Evolutionary conservation across 2,329 filamentous ascomycete genomes (phyloP).

Genomic region (Fusarium marasasianum): DNA sequence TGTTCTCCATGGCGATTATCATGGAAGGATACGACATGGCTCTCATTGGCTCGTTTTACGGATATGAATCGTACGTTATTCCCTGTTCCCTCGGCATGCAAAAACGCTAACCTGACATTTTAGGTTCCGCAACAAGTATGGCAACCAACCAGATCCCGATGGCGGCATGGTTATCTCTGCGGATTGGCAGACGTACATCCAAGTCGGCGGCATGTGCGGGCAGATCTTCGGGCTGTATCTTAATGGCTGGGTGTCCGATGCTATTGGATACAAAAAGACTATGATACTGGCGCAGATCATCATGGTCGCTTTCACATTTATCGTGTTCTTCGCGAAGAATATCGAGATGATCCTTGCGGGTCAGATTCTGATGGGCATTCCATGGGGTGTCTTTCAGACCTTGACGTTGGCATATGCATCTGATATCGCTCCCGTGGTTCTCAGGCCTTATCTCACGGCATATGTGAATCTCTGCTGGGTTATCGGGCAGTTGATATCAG

Average conservation of each 20-base stretch:
- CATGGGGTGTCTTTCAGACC: conserved; percentile 63
- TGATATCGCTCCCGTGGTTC: conserved; percentile 70
- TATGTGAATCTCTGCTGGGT: conserved; percentile 62
- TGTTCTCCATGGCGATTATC: conserved; percentile 54
- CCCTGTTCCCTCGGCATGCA: too few relatives aligned
- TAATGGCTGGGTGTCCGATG: conserved; percentile 70
- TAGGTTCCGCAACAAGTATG: conserved; percentile 60
- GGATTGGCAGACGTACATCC: conserved; percentile 48
- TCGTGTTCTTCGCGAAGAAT: conserved; percentile 68
- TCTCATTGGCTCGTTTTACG: conserved; percentile 54
- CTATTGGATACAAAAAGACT: conserved; percentile 67
- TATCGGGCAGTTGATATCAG: conserved; percentile 57
- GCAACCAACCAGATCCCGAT: conserved; percentile 40
- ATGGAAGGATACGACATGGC: conserved; percentile 55
- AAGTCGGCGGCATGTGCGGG: conserved; percentile 58
- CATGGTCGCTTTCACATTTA: conserved; percentile 63
- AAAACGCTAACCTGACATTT: neutral
- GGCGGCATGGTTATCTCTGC: conserved; percentile 36
- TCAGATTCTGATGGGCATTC: conserved; percentile 66
- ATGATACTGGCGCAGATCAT: conserved; percentile 62
- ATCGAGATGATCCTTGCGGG: conserved; percentile 63
- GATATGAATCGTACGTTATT: conserved; percentile 45
- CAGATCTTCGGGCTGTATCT: conserved; percentile 70
- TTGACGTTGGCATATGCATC: conserved; percentile 69
- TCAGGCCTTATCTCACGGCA: conserved; percentile 59